phyloP scores from a whole-genome alignment of 116 monocot species.

The Iris pallida region DNA sequence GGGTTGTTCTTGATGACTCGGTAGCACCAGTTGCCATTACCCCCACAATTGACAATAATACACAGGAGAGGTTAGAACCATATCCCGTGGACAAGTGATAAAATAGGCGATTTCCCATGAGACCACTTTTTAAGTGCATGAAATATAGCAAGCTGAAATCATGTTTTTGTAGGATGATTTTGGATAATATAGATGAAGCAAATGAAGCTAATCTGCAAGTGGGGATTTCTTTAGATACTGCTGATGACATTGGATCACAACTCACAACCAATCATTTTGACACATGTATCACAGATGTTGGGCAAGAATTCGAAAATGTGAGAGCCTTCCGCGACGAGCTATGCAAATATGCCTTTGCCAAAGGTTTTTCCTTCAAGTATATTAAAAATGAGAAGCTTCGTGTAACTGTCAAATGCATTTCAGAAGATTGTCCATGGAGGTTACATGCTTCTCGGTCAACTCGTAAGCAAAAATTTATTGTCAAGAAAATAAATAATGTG shows the following conservation, averaged over 20 bases:
- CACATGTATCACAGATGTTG: constrained; percentile 33
- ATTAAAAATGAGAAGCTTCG: constrained; percentile 41
- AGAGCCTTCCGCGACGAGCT: constrained; percentile 40
- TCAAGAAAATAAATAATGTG: constrained; percentile 38
- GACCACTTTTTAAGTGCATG: neutral
- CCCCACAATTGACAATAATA: constrained; percentile 16
- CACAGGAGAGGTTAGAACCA: constrained; percentile 10
- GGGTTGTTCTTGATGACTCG: constrained; percentile 12
- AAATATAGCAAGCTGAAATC: neutral
- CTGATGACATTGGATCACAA: constrained; percentile 20
- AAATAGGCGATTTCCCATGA: constrained; percentile 6
- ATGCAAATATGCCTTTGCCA: constrained; percentile 44
- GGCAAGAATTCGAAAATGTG: constrained; percentile 52
- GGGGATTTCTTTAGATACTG: constrained; percentile 7
- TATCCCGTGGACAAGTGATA: constrained; percentile 7
- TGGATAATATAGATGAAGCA: constrained; percentile 23
- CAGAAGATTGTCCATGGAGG: constrained; percentile 37
- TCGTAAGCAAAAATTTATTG: constrained; percentile 36
- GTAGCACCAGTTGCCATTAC: neutral
- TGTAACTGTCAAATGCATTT: constrained; percentile 34
- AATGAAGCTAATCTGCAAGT: neutral
- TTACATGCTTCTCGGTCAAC: constrained; percentile 43
- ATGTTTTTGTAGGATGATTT: constrained; percentile 24
- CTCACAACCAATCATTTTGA: constrained; percentile 21
- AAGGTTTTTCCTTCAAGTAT: constrained; percentile 38